phyloP scores from a whole-genome alignment of 352 stramenopile species.

The Phytophthora cajani region DNA sequence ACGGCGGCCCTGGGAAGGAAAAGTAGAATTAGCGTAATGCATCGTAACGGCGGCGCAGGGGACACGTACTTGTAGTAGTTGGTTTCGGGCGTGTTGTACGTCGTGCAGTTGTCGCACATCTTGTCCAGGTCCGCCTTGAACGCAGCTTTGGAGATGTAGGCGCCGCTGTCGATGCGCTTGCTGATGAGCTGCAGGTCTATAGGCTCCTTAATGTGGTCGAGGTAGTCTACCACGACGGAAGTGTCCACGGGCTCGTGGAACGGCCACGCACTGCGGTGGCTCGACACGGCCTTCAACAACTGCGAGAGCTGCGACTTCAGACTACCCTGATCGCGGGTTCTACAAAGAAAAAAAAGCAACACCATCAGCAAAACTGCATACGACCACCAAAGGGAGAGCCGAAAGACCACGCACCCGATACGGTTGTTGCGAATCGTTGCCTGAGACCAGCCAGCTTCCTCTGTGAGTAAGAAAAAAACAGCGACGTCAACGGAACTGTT shows the following conservation, averaged over 20 bases:
- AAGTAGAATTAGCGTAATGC: constrained; percentile 1
- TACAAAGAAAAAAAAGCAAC: constrained; percentile 14
- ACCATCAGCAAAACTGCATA: neutral
- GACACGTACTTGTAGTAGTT: constrained; percentile 96
- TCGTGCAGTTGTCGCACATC: constrained; percentile 98
- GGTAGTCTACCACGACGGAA: constrained; percentile 96
- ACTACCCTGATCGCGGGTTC: constrained; percentile 81
- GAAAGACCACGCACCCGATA: constrained; percentile 59
- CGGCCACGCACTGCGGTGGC: constrained; percentile 96
- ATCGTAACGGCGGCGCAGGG: neutral
- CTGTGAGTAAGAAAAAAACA: constrained; percentile 30
- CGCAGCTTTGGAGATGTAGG: constrained; percentile 92
- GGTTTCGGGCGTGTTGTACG: constrained; percentile 96
- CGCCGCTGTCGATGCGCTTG: constrained; percentile 81
- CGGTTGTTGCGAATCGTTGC: constrained; percentile 87
- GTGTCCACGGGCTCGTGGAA: constrained; percentile 98
- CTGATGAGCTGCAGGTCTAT: constrained; percentile 90
- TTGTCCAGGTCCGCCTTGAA: constrained; percentile 95
- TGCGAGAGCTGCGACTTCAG: constrained; percentile 85
- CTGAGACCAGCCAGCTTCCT: constrained; percentile 88
- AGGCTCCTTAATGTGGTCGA: constrained; percentile 96
- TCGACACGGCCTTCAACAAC: constrained; percentile 92
- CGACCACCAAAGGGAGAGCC: neutral
- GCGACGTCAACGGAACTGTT: neutral
- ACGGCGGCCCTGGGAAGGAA: constrained; percentile 63